Base-by-base conservation (phyloP, 1,284 basidiomycete genomes). In the Puccinia novopanici region DNA sequence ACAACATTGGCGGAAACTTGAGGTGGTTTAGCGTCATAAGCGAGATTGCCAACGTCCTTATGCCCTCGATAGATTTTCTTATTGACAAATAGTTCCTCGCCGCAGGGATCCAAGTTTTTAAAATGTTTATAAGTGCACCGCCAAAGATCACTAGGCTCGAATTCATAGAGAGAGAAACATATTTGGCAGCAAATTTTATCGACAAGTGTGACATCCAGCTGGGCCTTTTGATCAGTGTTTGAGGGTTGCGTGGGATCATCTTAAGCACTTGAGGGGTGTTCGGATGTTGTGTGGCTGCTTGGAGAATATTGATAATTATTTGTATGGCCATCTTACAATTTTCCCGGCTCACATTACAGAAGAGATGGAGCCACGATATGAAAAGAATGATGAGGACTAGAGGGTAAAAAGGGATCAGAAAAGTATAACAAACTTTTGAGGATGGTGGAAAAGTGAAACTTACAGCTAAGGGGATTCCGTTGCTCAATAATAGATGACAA, bases 361-460 rank as follows among this genome's bases (percentile, higher is more conserved):
- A 78, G 24, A 71, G 50, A 59, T 78, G 50, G n/a, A 78, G 75
- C 75, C 75, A 78, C 17, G 54, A 59, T 57, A 74, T 22, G 30
- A 55, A 59, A 42, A 74, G 37, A n/a, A 61, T 52, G 4, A 59
- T 12, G 30, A 59, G 59, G 5, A 59, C 72, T 74, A 27, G 55
- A 27, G 27, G 27, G 22, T 57, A 57, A 30, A 24, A n/a, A 57
- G 22, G 22, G 24, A 57, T 57, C 34, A 34, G 34, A 34, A 34
- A 34, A 34, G 34, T 34, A 1, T 34, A 34, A 34, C 24, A 27
- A 24, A 24, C 10, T 27, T 57, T 57, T 57, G 55, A 27, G 55
- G 55, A 24, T 57, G 3, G 4, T 5, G 27, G 27, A 57, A 57
- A 24, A 57, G n/a, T 3, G 10, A 30, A 30, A 27, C 52, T 54